Base-by-base conservation (phyloP, 2,329 filamentous ascomycete species). In the Botrytis fragariae region DNA sequence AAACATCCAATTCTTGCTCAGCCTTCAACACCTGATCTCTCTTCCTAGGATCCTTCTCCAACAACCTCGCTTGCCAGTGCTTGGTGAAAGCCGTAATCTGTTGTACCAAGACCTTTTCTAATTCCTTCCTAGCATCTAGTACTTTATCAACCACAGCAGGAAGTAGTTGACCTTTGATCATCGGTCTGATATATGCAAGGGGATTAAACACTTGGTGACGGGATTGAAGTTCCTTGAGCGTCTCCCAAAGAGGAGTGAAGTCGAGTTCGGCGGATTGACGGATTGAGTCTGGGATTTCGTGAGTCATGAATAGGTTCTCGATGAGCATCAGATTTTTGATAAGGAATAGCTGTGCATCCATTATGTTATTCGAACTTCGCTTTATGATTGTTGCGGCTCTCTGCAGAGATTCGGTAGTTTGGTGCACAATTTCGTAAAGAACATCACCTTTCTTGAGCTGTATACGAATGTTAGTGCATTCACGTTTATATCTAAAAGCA, bases 261-360 rank as follows among this genome's bases (percentile, higher is more conserved):
- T 91, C 89, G 77, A 90, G 88, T 84, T 84, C 83, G 25, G 83
- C 81, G 10, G 83, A 82, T 62, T 87, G 85, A 72, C 86, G 87
- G 74, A 88, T 84, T 25, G 77, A 86, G 76, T 91, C 89, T 69
- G 89, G 95, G 77, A 99, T 98, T 83, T 99, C 96, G 75, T 99
- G 94, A 16, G 95, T 95, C 39, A 99, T 91, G 69, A 99, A 92
- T 81, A 98, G 93, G 81, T 98, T 97, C 83, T 98, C 98, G 69
- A 99, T 88, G 68, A 98, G 91, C 68, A 99, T 91, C 2, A 99
- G 87, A 81, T 99, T 97, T 78, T 95, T 96, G 78, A 99, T 91
- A 79, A 98, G 91, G 83, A 99, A 99, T 7, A 99, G 87, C 77
- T 97, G 93, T 0, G 92, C 89, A 80, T 98, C 94, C 10, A 91